These are phyloP conservation scores for Paramecium octaurelia DNA, from an alignment of 73 alveolate species.

Conservation along the genomic window DNA sequence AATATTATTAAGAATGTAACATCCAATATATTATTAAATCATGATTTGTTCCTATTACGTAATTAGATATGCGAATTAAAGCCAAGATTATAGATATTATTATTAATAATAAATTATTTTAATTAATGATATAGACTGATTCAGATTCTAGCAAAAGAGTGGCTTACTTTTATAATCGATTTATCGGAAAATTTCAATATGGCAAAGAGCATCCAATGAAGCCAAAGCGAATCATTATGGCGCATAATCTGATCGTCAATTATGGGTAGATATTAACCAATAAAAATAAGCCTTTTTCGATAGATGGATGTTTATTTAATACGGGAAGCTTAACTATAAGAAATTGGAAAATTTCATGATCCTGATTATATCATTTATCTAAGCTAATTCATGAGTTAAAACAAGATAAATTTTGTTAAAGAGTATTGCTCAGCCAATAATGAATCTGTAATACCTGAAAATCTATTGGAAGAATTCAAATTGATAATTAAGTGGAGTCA, in stretches of 20 bases:
- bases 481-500: constrained; percentile 17
- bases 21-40: background rate
- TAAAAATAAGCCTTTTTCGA: background rate
- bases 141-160: constrained; percentile 70
- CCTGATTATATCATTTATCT: constrained; percentile 66
- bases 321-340: constrained; percentile 63
- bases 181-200: constrained; percentile 93
- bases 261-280: constrained; percentile 70
- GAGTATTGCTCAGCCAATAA: constrained; percentile 51
- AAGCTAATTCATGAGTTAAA: constrained; percentile 48
- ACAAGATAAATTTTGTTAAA: constrained; percentile 44
- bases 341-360: constrained; percentile 64
- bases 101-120: background rate
- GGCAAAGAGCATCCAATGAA: constrained; percentile 98
- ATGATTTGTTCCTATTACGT: background rate
- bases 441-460: constrained; percentile 38
- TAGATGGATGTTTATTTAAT: constrained; percentile 35
- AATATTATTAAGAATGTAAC: background rate
- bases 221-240: constrained; percentile 94
- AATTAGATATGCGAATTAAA: background rate
- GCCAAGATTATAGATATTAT: background rate
- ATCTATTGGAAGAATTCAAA: constrained; percentile 34
- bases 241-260: constrained; percentile 89
- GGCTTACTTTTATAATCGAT: constrained; percentile 92
- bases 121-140: constrained; percentile 27